Evolutionary conservation across 352 stramenopile species (phyloP), one percentile per base, ranked within the genome.

Genomic region (Globisporangium barbulae): DNA sequence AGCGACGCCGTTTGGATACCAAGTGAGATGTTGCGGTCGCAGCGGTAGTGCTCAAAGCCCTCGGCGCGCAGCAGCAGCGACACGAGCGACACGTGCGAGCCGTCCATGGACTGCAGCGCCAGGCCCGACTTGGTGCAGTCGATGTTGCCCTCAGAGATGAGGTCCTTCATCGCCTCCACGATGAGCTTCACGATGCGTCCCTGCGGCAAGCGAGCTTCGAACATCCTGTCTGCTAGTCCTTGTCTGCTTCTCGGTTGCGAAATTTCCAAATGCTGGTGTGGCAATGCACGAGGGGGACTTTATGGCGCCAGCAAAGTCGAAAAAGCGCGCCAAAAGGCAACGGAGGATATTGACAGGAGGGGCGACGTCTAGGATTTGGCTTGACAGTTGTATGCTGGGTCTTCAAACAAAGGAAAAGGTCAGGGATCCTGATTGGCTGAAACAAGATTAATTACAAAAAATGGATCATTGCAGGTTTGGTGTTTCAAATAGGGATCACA

Each of bases 131-230:
- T 94, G 69, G 91, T 97, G 79, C 92, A 98, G 72, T 98, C 96
- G 57, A 98, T 90, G 81, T 99, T 99, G 70, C 96, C 97, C 76
- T 99, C 98, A 19, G 85, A 96, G 69, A 99, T 98, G 47, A 99
- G 85, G 74, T 99, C 98, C 74, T 99, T 99, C 81, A 99, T 98
- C 53, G 97, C 91, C 72, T 99, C 97, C 61, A 99, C 95, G 68
- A 99, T 98, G 70, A 99, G 94, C 84, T 99, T 99, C 59, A 99
- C 88, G 68, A 98, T 96, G 68, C 89, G 91, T 67, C 96, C 98
- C 81, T 99, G 83, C 59, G 88, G 89, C 37, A 99, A 80, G 73
- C 94, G 85, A 61, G 97, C 97, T 90, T 99, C 98, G 73, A 99
- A 99, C 98, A 99, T 99, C 67, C 60, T 98, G 64, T 22, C 31